Conservation (phyloP, 1,284 basidiomycete species). For the Hortiboletus rubellus region DNA sequence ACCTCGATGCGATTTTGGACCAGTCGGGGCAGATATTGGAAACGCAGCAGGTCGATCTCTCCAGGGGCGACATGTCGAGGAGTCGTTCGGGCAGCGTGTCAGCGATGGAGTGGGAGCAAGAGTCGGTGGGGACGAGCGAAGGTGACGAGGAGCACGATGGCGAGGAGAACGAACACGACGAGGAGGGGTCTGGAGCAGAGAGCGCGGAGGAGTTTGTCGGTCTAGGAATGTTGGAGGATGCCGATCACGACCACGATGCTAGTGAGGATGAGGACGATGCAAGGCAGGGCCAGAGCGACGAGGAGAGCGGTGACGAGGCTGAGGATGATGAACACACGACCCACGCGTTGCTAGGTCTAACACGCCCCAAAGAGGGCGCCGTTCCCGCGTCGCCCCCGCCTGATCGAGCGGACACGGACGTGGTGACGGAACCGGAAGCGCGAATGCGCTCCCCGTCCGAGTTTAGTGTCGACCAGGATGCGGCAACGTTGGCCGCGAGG, state of each 20-base stretch:
- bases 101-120: slow-evolving; percentile 37
- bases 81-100: slow-evolving; percentile 60
- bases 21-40: slow-evolving; percentile 88
- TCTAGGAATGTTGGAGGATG: slow-evolving; percentile 19
- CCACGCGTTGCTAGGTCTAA: slow-evolving; percentile 30
- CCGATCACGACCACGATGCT: not conserved
- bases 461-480: slow-evolving; percentile 3
- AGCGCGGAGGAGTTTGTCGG: slow-evolving; percentile 32
- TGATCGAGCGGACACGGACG: slow-evolving; percentile 5
- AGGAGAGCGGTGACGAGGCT: slow-evolving; percentile 19
- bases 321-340: slow-evolving; percentile 32
- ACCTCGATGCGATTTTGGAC: slow-evolving; percentile 88
- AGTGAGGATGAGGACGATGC: slow-evolving; percentile 7
- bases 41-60: slow-evolving; percentile 76
- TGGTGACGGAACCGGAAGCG: slow-evolving; percentile 1
- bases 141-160: slow-evolving; percentile 15
- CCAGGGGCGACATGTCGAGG: slow-evolving; percentile 44
- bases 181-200: slow-evolving; percentile 22
- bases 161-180: slow-evolving; percentile 16
- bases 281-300: slow-evolving; percentile 12
- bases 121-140: slow-evolving; percentile 51
- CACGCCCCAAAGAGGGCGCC: slow-evolving; percentile 5
- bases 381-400: not conserved
- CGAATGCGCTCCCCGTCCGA: slow-evolving; percentile 10
- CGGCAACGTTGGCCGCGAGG: not conserved